Evolutionary conservation across 345 rosid genomes (phyloP), one percentile per base, ranked within the genome.

Genomic region (Brassica rapa): DNA sequence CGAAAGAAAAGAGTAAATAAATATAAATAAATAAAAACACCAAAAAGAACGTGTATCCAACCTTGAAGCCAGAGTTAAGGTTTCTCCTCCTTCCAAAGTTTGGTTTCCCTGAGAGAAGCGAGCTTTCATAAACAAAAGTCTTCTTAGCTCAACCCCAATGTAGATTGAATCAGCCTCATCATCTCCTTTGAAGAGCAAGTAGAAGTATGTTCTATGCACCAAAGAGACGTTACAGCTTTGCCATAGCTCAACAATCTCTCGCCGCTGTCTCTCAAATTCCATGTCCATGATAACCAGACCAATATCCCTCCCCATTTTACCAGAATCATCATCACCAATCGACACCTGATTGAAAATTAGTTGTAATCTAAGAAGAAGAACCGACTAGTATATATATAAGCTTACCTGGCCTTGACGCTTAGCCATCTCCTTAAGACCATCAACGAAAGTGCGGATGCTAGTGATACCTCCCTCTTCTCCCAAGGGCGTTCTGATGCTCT

Each of bases 121-220:
- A 73, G 89, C 90, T 84, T 88, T 85, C 74, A 95, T 90, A 88
- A 93, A 93, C 77, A 88, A 82, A 63, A 95, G 96, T 80, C 99
- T 86, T 80, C 94, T 85, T 49, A 87, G 86, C 88, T 95, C 99
- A n/a, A 95, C 99, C 74, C 88, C 99, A 78, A 91, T 82, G 87
- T 95, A 95, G 62, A 91, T 87, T 66, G 94, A 91, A 86, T 95
- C 99, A 8, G 87, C 66, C 4, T 88, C 87, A 68, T 95, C 98
- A 72, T 95, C 97, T 56, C 99, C 99, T 82, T 87, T 90, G 64
- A 95, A 91, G 46, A 95, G 97, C 83, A 95, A 84, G 86, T 85
- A 91, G 77, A 93, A 95, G 77, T 93, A 95, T 11, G 99, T 95
- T 83, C 99, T 86, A 84, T 95, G 96, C 62, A 91, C 85, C 85